Conservation (phyloP, 345 rosid species). For the Pseudoturritis turrita region DNA sequence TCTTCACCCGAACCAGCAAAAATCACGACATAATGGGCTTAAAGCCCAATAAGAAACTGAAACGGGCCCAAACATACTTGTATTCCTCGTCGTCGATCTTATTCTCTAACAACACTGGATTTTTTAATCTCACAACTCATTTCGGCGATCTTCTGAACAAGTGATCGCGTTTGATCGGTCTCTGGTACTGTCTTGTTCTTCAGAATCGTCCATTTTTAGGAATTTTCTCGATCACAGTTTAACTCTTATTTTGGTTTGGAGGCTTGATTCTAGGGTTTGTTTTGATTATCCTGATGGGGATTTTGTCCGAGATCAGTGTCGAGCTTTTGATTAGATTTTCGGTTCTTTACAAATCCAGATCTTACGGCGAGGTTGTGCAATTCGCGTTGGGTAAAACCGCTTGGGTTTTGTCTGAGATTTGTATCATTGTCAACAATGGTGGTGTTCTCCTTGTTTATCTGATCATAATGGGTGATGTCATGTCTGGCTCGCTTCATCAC, state of each 20-base stretch:
- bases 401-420: slow-evolving; percentile 76
- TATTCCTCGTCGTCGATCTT: background rate
- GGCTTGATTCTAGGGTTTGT: slow-evolving; percentile 65
- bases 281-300: slow-evolving; percentile 69
- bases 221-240: too few relatives aligned
- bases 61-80: background rate
- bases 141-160: background rate
- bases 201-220: slow-evolving; percentile 5
- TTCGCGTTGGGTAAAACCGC: slow-evolving; percentile 80
- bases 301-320: slow-evolving; percentile 82
- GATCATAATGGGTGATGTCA: slow-evolving; percentile 90
- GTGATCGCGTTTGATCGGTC: background rate
- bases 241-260: too few relatives aligned
- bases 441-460: slow-evolving; percentile 91
- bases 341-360: slow-evolving; percentile 58
- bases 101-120: background rate
- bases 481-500: slow-evolving; percentile 84
- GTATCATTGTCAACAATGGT: slow-evolving; percentile 86
- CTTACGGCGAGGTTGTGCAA: slow-evolving; percentile 87
- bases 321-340: slow-evolving; percentile 74
- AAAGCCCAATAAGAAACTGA: background rate
- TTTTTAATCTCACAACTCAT: background rate
- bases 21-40: background rate
- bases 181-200: background rate
- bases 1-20: background rate